Percentiles rank a stretch among this genome's conserved stretches.
phyloP scores from a whole-genome alignment of 2,329 filamentous ascomycete species.

The Cladosporium oxysporum region DNA sequence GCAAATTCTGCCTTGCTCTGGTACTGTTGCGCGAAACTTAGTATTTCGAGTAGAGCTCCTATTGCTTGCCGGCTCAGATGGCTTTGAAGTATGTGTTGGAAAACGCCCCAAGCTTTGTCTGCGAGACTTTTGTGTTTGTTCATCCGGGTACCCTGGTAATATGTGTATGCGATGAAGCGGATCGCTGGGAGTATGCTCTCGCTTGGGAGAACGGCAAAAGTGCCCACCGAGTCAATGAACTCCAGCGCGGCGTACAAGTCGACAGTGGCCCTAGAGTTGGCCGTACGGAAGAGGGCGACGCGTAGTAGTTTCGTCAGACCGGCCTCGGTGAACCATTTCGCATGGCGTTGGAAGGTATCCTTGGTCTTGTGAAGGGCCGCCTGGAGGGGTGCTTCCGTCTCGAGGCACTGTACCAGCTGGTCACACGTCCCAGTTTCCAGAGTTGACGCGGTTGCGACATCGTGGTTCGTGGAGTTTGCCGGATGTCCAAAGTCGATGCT shows the following conservation, averaged over 20 bases:
- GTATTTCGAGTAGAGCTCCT: conserved; percentile 28
- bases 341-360: conserved; percentile 32
- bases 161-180: conserved; percentile 34
- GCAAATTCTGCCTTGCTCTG: conserved; percentile 29
- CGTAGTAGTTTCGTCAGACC: conserved; percentile 29
- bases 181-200: conserved; percentile 26
- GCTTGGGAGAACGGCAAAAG: conserved; percentile 32
- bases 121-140: conserved; percentile 33
- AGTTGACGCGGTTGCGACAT: not conserved
- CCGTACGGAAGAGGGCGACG: conserved; percentile 30
- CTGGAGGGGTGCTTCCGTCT: conserved; percentile 15
- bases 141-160: conserved; percentile 35
- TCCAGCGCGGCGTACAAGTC: conserved; percentile 33
- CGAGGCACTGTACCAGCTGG: conserved; percentile 2
- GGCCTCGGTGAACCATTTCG: conserved; percentile 36
- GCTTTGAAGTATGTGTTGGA: conserved; percentile 33
- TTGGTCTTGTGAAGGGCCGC: conserved; percentile 29
- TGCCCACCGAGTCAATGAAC: conserved; percentile 35
- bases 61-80: conserved; percentile 34
- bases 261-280: conserved; percentile 31
- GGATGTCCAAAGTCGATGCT: conserved; percentile 6
- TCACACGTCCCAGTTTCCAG: conserved; percentile 14
- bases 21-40: conserved; percentile 26
- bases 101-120: conserved; percentile 30
- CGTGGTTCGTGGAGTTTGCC: not conserved